Evolutionary conservation across 495 filamentous ascomycete genomes (phyloP).

Genomic region (Aspergillus heteromorphus): DNA sequence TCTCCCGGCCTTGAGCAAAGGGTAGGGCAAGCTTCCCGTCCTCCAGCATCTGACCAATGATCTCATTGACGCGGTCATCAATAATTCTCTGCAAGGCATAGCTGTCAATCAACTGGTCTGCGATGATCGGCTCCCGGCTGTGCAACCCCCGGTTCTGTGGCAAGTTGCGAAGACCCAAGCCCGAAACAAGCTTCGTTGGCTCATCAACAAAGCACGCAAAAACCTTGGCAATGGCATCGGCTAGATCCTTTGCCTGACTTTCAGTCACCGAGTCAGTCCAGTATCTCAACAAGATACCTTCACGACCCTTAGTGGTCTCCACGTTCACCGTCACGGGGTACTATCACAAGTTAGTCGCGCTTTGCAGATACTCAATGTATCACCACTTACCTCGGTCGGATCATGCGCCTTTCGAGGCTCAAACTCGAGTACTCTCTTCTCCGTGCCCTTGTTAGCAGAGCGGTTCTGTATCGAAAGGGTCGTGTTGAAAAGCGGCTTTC

Average conservation of each 20-base stretch:
- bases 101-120: conserved; percentile 17
- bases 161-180: conserved; percentile 14
- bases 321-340: conserved; percentile 47
- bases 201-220: conserved; percentile 33
- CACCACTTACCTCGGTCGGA: conserved; percentile 39
- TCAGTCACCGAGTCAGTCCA: conserved; percentile 43
- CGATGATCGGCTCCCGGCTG: not conserved
- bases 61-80: conserved; percentile 37
- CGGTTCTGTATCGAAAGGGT: conserved; percentile 52
- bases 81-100: conserved; percentile 32
- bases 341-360: conserved; percentile 14
- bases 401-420: conserved; percentile 38
- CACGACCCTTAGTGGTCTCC: conserved; percentile 34
- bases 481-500: conserved; percentile 52
- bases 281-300: conserved; percentile 45
- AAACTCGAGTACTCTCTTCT: conserved; percentile 35
- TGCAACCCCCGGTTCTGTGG: not conserved
- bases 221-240: conserved; percentile 29
- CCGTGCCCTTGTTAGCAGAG: conserved; percentile 24
- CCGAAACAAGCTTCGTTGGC: conserved; percentile 18
- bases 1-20: conserved; percentile 6
- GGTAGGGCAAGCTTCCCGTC: conserved; percentile 29
- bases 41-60: conserved; percentile 35
- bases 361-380: not conserved
- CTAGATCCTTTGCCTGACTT: conserved; percentile 28